Evolutionary conservation across 768 basidiomycete genomes (phyloP), one percentile per base, ranked within the genome.

Genomic region (Tylopilus felleus): DNA sequence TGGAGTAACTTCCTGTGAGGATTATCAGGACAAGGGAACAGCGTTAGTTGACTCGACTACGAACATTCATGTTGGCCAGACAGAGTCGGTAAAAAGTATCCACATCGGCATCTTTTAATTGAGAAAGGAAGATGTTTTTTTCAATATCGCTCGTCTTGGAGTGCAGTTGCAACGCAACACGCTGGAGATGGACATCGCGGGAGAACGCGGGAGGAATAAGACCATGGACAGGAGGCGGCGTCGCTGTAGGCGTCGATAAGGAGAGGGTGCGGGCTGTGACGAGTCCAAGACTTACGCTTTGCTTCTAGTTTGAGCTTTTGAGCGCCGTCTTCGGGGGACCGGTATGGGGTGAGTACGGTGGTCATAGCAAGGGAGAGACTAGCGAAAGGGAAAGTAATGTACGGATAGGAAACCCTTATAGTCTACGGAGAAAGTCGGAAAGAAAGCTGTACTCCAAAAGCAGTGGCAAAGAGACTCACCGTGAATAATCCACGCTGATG

Each of bases 71-170:
- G 66, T 92, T 77, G 41, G 77, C 75, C 41, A 88, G 70, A 69
- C 89, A 85, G 14, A 93, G 76, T 44, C 77, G 79, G 73, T 91
- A 96, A 73, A 94, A 97, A 68, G 88, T 80, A 43, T 77, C 69
- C 14, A 81, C 80, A 66, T 95, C 85, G 47, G 84, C 75, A 58
- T 84, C 74, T 67, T 92, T 88, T 54, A 95, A 77, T 52, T 81
- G 80, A 9, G 84, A 81, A 27, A 96, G 81, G 66, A 85, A 94
- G 65, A 92, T 89, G 73, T 96, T 87, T 74, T 91, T 89, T 66
- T 93, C 90, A 39, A 94, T 82, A 53, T 71, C 66, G 67, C 80
- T 82, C 66, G 83, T 80, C 70, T 91, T 91, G 17, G 86, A 85
- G 47, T 84, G 84, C 9, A 92, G 72, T 68, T 92, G 90, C n/a